Evolutionary conservation across 768 basidiomycete genomes (phyloP).

Genomic region (Gymnopilus dilepis): DNA sequence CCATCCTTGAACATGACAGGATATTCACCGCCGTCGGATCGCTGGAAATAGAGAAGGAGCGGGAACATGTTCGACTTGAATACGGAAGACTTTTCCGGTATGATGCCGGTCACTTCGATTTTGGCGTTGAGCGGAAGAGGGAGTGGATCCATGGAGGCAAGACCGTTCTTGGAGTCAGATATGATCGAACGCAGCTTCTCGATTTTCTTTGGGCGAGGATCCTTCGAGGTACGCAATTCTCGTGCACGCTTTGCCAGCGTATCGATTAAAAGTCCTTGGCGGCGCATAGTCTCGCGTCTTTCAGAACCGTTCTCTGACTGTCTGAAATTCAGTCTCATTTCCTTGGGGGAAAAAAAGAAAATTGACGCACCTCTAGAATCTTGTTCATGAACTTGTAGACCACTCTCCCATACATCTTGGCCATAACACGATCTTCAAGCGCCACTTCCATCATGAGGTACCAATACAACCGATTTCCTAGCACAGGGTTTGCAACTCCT

Average conservation of each 20-base stretch:
- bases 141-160: slow-evolving; percentile 79
- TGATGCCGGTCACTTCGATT: slow-evolving; percentile 83
- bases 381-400: slow-evolving; percentile 90
- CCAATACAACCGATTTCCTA: slow-evolving; percentile 96
- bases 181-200: slow-evolving; percentile 90
- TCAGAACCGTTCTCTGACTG: slow-evolving; percentile 79
- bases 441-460: slow-evolving; percentile 97
- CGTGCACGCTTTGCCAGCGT: slow-evolving; percentile 85
- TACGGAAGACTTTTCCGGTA: slow-evolving; percentile 89
- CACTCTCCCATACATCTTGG: slow-evolving; percentile 93
- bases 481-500: slow-evolving; percentile 79
- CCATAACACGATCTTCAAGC: slow-evolving; percentile 81
- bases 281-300: slow-evolving; percentile 85
- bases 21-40: slow-evolving; percentile 83
- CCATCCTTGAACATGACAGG: slow-evolving; percentile 99
- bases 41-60: slow-evolving; percentile 88
- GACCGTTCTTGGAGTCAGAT: slow-evolving; percentile 82
- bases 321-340: background rate
- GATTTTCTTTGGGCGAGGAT: slow-evolving; percentile 95
- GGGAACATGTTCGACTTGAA: slow-evolving; percentile 98
- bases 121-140: slow-evolving; percentile 93
- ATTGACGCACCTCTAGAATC: slow-evolving; percentile 72
- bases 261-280: slow-evolving; percentile 90
- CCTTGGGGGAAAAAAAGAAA: background rate
- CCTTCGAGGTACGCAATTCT: slow-evolving; percentile 89